Conservation (phyloP, 2,329 filamentous ascomycete genomes). For the Cladosporium sp. region DNA sequence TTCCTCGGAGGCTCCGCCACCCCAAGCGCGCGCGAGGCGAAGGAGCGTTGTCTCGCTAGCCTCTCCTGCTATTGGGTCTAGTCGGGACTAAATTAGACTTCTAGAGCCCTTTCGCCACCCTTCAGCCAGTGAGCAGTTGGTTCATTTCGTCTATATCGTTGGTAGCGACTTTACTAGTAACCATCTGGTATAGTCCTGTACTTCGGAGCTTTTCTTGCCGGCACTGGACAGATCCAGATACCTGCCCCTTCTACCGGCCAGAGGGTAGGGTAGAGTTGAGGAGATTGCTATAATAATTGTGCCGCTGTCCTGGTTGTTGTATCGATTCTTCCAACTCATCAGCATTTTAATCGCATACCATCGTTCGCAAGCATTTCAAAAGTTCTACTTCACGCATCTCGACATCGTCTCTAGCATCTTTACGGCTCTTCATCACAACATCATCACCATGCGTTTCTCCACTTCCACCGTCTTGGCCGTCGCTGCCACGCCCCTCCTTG, state of each 20-base stretch:
- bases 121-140: not conserved
- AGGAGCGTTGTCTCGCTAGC: conserved; percentile 5
- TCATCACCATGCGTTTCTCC: conserved; percentile 40
- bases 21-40: not conserved
- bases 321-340: not conserved
- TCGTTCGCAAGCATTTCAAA: too few species aligned
- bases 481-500: conserved; percentile 41
- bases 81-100: conserved; percentile 11
- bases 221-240: conserved; percentile 8
- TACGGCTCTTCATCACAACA: not conserved
- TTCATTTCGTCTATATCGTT: conserved; percentile 9
- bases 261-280: not conserved
- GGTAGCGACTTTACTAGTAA: conserved; percentile 3
- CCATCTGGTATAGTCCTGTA: conserved; percentile 4
- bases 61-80: conserved; percentile 3
- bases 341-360: too few species aligned
- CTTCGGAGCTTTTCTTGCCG: conserved; percentile 2
- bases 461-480: conserved; percentile 40
- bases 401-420: not conserved
- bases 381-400: too few species aligned
- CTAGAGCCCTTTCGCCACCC: conserved; percentile 6
- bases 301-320: not conserved
- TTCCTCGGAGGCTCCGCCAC: not conserved
- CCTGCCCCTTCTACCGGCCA: conserved; percentile 5
- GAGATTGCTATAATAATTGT: conserved; percentile 6